These are phyloP conservation scores for Chalaropsis thielavioides DNA, from an alignment of 2,329 filamentous ascomycete genomes.

Conservation along the genomic window DNA sequence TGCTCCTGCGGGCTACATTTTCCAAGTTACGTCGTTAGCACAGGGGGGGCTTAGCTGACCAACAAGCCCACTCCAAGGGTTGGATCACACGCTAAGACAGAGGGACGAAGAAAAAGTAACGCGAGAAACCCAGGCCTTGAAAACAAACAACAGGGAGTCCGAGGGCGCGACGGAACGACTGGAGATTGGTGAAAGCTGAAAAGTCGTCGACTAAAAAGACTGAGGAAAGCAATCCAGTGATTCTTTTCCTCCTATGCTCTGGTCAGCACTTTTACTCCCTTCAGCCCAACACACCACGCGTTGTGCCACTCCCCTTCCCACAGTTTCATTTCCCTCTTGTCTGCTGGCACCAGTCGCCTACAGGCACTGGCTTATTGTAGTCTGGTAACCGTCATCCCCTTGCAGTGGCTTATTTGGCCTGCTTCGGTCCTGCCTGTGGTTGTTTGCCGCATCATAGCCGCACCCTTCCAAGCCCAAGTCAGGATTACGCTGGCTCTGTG, in stretches of 20 bases:
- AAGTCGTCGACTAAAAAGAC: neutral
- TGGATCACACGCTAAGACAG: slow-evolving; percentile 4
- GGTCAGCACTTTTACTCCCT: neutral
- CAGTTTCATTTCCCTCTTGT: neutral
- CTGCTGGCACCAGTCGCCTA: neutral
- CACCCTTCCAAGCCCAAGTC: neutral
- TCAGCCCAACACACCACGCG: neutral
- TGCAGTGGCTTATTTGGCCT: neutral
- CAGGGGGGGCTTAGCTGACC: slow-evolving; percentile 5
- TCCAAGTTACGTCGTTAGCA: neutral
- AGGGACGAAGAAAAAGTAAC: slow-evolving; percentile 2
- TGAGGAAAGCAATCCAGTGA: neutral
- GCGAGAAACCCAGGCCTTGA: neutral
- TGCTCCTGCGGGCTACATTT: neutral
- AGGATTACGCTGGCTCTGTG: slow-evolving; percentile 9
- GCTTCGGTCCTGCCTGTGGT: neutral
- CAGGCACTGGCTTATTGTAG: neutral
- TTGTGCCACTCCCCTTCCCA: neutral
- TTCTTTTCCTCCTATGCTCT: neutral
- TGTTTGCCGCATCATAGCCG: neutral
- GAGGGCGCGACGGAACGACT: slow-evolving; percentile 1
- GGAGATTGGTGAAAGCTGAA: slow-evolving; percentile 1
- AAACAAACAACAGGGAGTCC: slow-evolving; percentile 6
- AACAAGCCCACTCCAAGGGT: slow-evolving; percentile 1
- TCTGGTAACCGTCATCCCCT: neutral